phyloP scores from a whole-genome alignment of 768 basidiomycete species.

The Hortiboletus campestris region DNA sequence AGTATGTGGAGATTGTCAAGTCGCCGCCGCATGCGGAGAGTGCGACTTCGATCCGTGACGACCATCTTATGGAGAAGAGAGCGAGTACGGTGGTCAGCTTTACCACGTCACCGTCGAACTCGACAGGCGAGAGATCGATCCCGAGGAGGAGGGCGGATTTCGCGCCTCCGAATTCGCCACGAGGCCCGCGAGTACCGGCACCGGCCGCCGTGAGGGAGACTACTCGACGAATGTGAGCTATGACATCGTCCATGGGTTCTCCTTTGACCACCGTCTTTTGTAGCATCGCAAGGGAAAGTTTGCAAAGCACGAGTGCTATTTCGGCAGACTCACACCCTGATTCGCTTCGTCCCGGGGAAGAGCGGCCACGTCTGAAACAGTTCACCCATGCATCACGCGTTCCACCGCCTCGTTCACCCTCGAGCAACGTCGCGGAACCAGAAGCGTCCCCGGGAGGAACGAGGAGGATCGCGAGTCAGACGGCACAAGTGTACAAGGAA shows the following conservation, averaged over 20 bases:
- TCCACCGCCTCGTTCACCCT: constrained; percentile 54
- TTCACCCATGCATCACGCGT: constrained; percentile 69
- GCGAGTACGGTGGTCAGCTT: constrained; percentile 47
- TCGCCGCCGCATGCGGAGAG: constrained; percentile 15
- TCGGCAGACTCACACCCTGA: constrained; percentile 37
- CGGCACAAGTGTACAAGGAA: constrained; percentile 54
- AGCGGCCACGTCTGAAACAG: constrained; percentile 64
- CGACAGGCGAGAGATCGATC: constrained; percentile 62
- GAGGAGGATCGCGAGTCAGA: constrained; percentile 59
- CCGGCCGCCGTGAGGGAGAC: constrained; percentile 24
- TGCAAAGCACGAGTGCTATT: constrained; percentile 40
- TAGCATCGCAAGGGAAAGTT: constrained; percentile 52
- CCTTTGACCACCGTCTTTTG: constrained; percentile 25
- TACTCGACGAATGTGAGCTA: constrained; percentile 23
- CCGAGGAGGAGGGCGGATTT: constrained; percentile 70
- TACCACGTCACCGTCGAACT: constrained; percentile 58
- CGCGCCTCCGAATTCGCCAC: constrained; percentile 52
- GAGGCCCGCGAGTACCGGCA: constrained; percentile 31
- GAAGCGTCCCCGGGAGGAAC: constrained; percentile 28
- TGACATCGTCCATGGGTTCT: not conserved
- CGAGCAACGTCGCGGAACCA: constrained; percentile 16
- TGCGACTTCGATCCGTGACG: constrained; percentile 43
- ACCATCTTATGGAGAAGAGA: constrained; percentile 26
- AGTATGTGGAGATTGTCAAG: constrained; percentile 33
- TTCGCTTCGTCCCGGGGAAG: constrained; percentile 26